Evolutionary conservation across 345 rosid genomes (phyloP), one percentile per base, ranked within the genome.

Genomic region (Barbarea vulgaris): DNA sequence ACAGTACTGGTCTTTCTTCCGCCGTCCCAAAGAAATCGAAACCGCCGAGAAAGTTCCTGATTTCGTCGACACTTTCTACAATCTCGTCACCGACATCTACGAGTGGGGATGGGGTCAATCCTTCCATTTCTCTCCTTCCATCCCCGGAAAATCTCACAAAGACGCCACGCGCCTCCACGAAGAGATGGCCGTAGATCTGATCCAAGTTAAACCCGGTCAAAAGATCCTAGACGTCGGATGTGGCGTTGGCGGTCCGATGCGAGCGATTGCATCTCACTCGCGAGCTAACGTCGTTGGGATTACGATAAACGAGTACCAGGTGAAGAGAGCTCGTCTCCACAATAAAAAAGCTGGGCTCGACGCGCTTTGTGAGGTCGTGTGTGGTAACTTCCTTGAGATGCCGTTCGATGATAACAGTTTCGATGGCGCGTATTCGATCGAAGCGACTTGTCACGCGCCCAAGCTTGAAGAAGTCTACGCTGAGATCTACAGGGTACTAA

Each of bases 31-130:
- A 70, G 97, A 95, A 81, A 92, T 90, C 86, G 91, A 86, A 73
- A 84, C 89, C 39, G 79, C 90, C 75, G 99, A 95, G 48, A 92
- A 89, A 36, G 96, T 92, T 10, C 99, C 99, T 1, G 97, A 85
- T 22, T 90, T 95, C 67, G 99, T 95, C 42, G 96, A 95, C 81
- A 95, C 99, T 0, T 95, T 95, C 54, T 95, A 95, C 88, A 95
- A 95, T 78, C 76, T 95, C 31, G 98, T 95, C 31, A 95, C 99
- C 10, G 99, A 95, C 79, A 95, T 95, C 70, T 95, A 95, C 84
- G 99, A 95, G 87, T 95, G 99, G 99, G 99, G 99, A 0, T 95
- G 98, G 99, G 99, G 98, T 5, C 99, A 95, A 74, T 95, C 98
- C 62, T 95, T 95, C 82, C 99, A 95, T 69, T 95, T 95, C 87